A percentile compares a stretch with the other conserved stretches of the same genome.
Evolutionary conservation across 108 stramenopile species (phyloP).

Genomic region (Parmales sp.): DNA sequence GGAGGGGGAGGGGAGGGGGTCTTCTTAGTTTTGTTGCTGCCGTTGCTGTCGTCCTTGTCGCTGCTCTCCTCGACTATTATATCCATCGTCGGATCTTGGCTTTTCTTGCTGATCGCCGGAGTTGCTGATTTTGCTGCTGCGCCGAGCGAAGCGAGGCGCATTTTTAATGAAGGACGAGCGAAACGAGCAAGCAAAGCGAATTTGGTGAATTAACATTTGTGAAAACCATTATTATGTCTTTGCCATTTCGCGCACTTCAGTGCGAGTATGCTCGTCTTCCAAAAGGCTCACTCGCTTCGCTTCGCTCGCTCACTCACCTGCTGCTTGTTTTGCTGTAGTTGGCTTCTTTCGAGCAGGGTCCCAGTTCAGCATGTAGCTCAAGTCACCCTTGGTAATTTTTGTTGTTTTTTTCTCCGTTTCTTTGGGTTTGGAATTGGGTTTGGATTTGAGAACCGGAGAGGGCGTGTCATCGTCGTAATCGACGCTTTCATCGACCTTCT

Average conservation of each 20-base stretch:
- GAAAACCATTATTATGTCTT: too few species aligned
- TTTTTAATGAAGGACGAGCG: too few species aligned
- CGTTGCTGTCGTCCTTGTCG: background rate
- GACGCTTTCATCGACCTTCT: too few species aligned
- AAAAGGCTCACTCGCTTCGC: background rate
- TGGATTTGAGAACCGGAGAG: too few species aligned
- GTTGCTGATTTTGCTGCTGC: too few species aligned
- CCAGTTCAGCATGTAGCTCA: slow-evolving; percentile 80
- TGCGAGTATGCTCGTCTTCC: too few species aligned
- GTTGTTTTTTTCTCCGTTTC: background rate
- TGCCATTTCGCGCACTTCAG: too few species aligned
- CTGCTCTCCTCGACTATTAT: background rate
- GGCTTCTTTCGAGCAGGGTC: slow-evolving; percentile 43
- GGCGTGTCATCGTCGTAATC: too few species aligned
- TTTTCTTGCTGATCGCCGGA: too few species aligned
- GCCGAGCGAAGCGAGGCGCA: too few species aligned
- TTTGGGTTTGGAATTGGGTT: background rate
- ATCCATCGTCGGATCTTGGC: background rate
- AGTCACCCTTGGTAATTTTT: slow-evolving; percentile 57
- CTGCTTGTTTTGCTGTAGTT: background rate
- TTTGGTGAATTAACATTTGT: too few species aligned
- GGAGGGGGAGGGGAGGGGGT: background rate
- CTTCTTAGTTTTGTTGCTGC: background rate
- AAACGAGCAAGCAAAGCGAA: too few species aligned
- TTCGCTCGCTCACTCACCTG: background rate